These are phyloP conservation scores for Spergularia bocconei DNA, from an alignment of 148 eudicot species.

Conservation along the genomic window DNA sequence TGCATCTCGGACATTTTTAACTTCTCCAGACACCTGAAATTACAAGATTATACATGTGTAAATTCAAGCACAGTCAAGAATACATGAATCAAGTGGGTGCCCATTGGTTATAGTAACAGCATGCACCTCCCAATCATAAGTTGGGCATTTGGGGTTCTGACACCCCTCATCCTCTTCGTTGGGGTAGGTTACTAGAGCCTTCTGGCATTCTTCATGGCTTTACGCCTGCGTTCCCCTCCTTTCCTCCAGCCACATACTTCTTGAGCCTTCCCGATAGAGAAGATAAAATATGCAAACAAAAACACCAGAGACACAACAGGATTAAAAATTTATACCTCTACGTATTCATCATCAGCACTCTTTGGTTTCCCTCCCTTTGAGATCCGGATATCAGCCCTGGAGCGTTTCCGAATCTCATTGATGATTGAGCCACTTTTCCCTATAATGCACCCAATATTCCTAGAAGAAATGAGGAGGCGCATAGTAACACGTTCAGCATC, in stretches of 20 bases:
- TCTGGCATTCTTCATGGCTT: neutral
- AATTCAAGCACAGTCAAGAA: slow-evolving; percentile 1
- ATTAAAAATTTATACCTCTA: slow-evolving; percentile 48
- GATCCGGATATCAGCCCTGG: slow-evolving; percentile 72
- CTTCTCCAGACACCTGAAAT: slow-evolving; percentile 70
- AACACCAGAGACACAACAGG: neutral
- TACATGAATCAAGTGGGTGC: neutral
- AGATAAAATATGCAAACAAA: slow-evolving; percentile 3
- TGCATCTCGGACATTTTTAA: slow-evolving; percentile 77
- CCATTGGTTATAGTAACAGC: neutral
- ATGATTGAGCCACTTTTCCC: slow-evolving; percentile 90
- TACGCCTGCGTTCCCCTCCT: neutral
- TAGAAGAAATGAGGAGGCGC: slow-evolving; percentile 68
- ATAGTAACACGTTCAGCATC: slow-evolving; percentile 62
- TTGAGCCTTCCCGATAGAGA: neutral
- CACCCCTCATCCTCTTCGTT: neutral
- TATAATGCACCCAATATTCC: slow-evolving; percentile 83
- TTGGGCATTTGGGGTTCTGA: neutral
- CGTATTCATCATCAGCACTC: slow-evolving; percentile 71
- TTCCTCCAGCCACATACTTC: neutral
- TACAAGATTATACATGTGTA: slow-evolving; percentile 5
- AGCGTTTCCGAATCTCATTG: slow-evolving; percentile 80
- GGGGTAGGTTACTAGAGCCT: neutral
- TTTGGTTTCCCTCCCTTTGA: slow-evolving; percentile 73
- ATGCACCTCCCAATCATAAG: neutral